These are phyloP conservation scores for Pichia gijzeniarum DNA, from an alignment of 805 yeast genomes.

Conservation along the genomic window DNA sequence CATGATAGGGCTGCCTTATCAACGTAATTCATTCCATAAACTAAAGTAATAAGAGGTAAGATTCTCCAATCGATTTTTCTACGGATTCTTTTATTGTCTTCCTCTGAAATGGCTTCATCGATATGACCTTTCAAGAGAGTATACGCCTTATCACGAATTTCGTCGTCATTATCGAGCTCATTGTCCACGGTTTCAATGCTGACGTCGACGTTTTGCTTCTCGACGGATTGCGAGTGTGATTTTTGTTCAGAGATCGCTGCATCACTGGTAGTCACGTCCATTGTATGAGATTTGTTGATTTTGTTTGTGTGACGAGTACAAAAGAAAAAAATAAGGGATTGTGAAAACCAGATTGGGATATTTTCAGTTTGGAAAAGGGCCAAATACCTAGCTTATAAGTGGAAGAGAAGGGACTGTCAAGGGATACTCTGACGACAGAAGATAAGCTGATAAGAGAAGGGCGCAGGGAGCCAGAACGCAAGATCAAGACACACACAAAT, in stretches of 20 bases:
- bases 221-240: neutral
- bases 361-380: too few species aligned
- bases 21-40: constrained; percentile 32
- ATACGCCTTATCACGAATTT: constrained; percentile 18
- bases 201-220: neutral
- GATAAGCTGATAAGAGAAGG: too few species aligned
- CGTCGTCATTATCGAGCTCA: constrained; percentile 11
- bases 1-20: constrained; percentile 49
- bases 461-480: too few species aligned
- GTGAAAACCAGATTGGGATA: too few species aligned
- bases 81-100: constrained; percentile 25
- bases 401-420: too few species aligned
- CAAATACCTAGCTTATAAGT: too few species aligned
- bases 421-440: too few species aligned
- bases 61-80: constrained; percentile 29
- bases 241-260: neutral
- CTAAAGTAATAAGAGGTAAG: constrained; percentile 20
- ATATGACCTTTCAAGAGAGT: constrained; percentile 18
- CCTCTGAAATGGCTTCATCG: constrained; percentile 14
- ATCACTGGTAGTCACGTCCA: neutral
- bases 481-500: too few species aligned
- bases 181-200: constrained; percentile 2
- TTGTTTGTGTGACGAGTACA: neutral
- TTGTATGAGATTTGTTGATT: neutral
- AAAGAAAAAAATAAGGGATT: too few species aligned